Evolutionary conservation across 225 moss, liverwort and hornwort species (phyloP).

Genomic region (Straminergon stramineum): DNA sequence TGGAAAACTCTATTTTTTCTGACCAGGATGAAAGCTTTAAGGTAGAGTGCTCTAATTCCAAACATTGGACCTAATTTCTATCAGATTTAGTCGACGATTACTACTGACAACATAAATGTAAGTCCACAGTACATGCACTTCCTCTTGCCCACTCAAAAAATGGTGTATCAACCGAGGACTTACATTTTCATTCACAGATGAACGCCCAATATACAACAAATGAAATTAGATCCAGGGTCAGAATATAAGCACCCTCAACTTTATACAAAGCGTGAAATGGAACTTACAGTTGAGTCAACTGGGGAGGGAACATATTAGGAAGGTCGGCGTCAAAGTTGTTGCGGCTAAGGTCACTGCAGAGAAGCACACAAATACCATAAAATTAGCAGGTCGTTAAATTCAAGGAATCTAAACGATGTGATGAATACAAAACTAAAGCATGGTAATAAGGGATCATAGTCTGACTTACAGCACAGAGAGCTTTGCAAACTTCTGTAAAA

Average conservation of each 20-base stretch:
- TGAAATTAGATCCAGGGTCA: not conserved
- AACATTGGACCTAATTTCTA: not conserved
- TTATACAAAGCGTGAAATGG: not conserved
- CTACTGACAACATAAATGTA: not conserved
- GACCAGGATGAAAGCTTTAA: not conserved
- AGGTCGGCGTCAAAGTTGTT: conserved; percentile 13
- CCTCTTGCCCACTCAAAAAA: not conserved
- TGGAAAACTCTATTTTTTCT: not conserved
- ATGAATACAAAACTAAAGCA: not conserved
- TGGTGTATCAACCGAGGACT: not conserved
- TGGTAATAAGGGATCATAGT: not conserved
- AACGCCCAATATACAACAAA: not conserved
- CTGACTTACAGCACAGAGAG: conserved; percentile 22
- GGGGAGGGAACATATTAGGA: conserved; percentile 18
- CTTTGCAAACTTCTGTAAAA: conserved; percentile 19
- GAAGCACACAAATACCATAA: not conserved
- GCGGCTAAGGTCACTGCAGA: conserved; percentile 21
- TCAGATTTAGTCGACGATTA: not conserved
- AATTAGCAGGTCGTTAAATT: not conserved
- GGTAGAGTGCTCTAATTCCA: not conserved
- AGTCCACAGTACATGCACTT: not conserved
- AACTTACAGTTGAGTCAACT: conserved; percentile 20
- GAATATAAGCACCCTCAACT: not conserved
- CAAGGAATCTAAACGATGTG: not conserved
- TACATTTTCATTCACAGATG: not conserved